Percentiles rank a stretch among this genome's conserved stretches.
Evolutionary conservation across 805 yeast genomes (phyloP).

Genomic region (Candida tallmaniae): DNA sequence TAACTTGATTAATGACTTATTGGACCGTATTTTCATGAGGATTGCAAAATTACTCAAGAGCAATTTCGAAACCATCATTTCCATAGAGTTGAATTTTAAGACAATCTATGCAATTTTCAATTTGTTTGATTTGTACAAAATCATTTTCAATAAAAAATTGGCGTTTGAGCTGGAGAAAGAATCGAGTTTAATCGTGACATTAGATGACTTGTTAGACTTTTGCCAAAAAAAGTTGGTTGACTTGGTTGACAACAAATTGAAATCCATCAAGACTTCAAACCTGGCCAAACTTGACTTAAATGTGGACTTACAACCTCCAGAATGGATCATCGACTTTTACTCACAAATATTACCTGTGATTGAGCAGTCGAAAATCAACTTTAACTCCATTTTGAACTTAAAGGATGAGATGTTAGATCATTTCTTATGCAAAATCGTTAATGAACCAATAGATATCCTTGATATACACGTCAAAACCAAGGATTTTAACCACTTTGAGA

Average conservation of each 20-base stretch:
- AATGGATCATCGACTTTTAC: slow-evolving; percentile 70
- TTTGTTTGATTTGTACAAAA: slow-evolving; percentile 60
- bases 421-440: slow-evolving; percentile 41
- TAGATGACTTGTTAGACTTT: slow-evolving; percentile 20
- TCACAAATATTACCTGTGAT: slow-evolving; percentile 56
- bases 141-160: slow-evolving; percentile 58
- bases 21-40: slow-evolving; percentile 47
- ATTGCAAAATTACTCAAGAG: slow-evolving; percentile 58
- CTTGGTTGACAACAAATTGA: slow-evolving; percentile 25
- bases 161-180: slow-evolving; percentile 2
- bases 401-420: slow-evolving; percentile 26
- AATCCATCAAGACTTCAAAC: slow-evolving; percentile 30
- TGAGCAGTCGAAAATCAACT: slow-evolving; percentile 28
- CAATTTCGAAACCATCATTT: slow-evolving; percentile 62
- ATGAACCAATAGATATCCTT: slow-evolving; percentile 42
- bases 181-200: slow-evolving; percentile 16
- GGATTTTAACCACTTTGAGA: slow-evolving; percentile 27
- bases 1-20: slow-evolving; percentile 24
- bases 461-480: slow-evolving; percentile 26
- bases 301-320: slow-evolving; percentile 72
- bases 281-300: slow-evolving; percentile 40
- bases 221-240: slow-evolving; percentile 24
- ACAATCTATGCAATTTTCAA: slow-evolving; percentile 56
- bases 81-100: slow-evolving; percentile 57
- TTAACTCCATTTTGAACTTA: slow-evolving; percentile 40